These are phyloP conservation scores for Tuctoria greenei DNA, from an alignment of 176 grass and related monocot species.

Conservation along the genomic window DNA sequence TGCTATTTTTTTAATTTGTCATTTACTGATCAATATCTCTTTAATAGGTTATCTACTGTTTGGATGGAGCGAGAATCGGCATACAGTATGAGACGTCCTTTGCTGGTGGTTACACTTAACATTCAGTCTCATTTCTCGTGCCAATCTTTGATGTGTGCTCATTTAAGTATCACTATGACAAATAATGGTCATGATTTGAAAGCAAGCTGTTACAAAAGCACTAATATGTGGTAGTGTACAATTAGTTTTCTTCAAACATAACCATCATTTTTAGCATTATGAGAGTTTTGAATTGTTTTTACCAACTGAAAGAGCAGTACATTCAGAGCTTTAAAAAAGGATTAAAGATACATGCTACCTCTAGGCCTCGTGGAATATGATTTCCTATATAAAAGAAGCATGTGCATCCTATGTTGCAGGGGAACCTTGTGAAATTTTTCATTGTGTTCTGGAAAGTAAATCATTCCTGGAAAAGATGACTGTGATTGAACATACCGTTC, in stretches of 20 bases:
- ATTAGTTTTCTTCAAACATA: slow-evolving; percentile 4
- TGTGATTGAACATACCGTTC: slow-evolving; percentile 80
- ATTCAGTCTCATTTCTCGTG: slow-evolving; percentile 25
- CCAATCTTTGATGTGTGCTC: slow-evolving; percentile 1
- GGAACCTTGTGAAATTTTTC: slow-evolving; percentile 91
- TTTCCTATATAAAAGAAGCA: slow-evolving; percentile 21
- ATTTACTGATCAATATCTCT: slow-evolving; percentile 15
- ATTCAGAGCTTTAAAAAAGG: not conserved
- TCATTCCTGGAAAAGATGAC: slow-evolving; percentile 99
- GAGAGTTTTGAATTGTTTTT: not conserved
- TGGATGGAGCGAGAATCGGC: slow-evolving; percentile 88
- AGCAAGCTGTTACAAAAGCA: slow-evolving; percentile 2
- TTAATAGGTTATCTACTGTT: slow-evolving; percentile 82
- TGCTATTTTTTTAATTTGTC: slow-evolving; percentile 30
- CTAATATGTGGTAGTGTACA: not conserved
- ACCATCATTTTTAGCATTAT: slow-evolving; percentile 4
- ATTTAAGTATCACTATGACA: not conserved
- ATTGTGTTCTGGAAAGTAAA: slow-evolving; percentile 96
- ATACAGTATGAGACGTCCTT: slow-evolving; percentile 94
- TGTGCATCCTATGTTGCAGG: slow-evolving; percentile 54
- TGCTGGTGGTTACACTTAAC: slow-evolving; percentile 59
- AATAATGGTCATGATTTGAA: not conserved
- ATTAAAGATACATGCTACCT: slow-evolving; percentile 6
- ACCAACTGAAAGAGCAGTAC: slow-evolving; percentile 2
- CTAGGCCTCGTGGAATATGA: slow-evolving; percentile 9